phyloP scores from a whole-genome alignment of 2,329 filamentous ascomycete genomes.

The Aspergillus transmontanensis region DNA sequence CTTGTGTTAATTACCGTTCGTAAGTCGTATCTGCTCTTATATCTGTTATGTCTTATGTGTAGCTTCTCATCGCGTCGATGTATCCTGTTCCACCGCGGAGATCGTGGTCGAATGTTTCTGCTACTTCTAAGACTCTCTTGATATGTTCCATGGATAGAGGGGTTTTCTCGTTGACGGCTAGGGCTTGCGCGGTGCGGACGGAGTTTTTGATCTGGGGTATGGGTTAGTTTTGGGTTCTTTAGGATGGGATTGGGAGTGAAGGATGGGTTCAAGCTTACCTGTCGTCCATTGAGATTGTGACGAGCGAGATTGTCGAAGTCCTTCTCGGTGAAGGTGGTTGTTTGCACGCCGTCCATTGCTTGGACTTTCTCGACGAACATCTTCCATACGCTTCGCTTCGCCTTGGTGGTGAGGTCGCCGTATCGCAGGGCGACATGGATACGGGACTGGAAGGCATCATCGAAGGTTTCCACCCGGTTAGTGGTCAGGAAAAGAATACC shows the following conservation, averaged over 20 bases:
- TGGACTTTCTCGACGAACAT: slow-evolving; percentile 78
- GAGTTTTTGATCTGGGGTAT: slow-evolving; percentile 80
- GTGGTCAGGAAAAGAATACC: slow-evolving; percentile 89
- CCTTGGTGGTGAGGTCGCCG: slow-evolving; percentile 70
- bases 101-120: slow-evolving; percentile 79
- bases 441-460: slow-evolving; percentile 85
- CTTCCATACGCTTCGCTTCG: slow-evolving; percentile 78
- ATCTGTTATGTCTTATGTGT: slow-evolving; percentile 44
- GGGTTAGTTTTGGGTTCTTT: slow-evolving; percentile 5
- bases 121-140: slow-evolving; percentile 78
- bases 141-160: slow-evolving; percentile 78
- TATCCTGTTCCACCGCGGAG: slow-evolving; percentile 80
- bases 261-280: slow-evolving; percentile 49
- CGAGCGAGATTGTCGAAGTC: slow-evolving; percentile 69
- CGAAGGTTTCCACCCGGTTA: slow-evolving; percentile 83
- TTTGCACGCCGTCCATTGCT: slow-evolving; percentile 62
- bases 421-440: slow-evolving; percentile 86
- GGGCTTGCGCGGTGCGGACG: slow-evolving; percentile 77
- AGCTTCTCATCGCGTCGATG: slow-evolving; percentile 81
- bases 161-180: slow-evolving; percentile 75
- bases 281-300: slow-evolving; percentile 69
- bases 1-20: neutral
- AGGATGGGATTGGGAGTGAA: neutral
- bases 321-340: slow-evolving; percentile 53
- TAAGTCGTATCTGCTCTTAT: neutral